Conservation (phyloP, 2,329 filamentous ascomycete genomes). For the Sporothrix humicola region DNA sequence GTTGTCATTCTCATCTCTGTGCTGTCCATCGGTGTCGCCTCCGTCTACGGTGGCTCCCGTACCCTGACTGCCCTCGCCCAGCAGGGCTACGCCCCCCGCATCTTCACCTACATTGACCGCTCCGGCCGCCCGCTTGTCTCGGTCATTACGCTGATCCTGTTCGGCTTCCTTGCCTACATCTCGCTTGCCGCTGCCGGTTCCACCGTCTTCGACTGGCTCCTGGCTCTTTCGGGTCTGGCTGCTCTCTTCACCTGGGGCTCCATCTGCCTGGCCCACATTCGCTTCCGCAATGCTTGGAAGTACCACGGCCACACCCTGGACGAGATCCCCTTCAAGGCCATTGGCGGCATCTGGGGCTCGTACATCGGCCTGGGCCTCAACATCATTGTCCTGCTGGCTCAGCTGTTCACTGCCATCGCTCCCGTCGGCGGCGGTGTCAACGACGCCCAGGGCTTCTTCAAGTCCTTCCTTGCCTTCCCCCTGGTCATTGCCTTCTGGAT, state of each 20-base stretch:
- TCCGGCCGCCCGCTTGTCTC: slow-evolving; percentile 61
- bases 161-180: slow-evolving; percentile 59
- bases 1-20: slow-evolving; percentile 64
- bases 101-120: slow-evolving; percentile 64
- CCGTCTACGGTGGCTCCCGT: slow-evolving; percentile 64
- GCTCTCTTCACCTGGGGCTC: slow-evolving; percentile 73
- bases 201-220: slow-evolving; percentile 68
- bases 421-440: slow-evolving; percentile 43
- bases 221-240: slow-evolving; percentile 67
- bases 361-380: slow-evolving; percentile 67
- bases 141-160: slow-evolving; percentile 53
- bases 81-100: slow-evolving; percentile 62
- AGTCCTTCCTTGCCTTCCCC: slow-evolving; percentile 59
- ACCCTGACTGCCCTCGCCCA: slow-evolving; percentile 65
- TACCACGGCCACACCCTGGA: slow-evolving; percentile 65
- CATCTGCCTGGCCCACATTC: slow-evolving; percentile 71
- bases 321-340: slow-evolving; percentile 69
- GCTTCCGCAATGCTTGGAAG: slow-evolving; percentile 69
- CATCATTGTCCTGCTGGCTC: slow-evolving; percentile 61
- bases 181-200: slow-evolving; percentile 52
- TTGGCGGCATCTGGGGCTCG: slow-evolving; percentile 67
- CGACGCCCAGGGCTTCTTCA: slow-evolving; percentile 57
- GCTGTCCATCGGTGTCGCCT: slow-evolving; percentile 63
- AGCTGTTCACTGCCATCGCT: slow-evolving; percentile 55
- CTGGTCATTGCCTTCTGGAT: slow-evolving; percentile 61